Percentiles rank a stretch among this genome's conserved stretches.
phyloP scores from a whole-genome alignment of 163 green algal species.

The Coccomyxa subellipsoidea region DNA sequence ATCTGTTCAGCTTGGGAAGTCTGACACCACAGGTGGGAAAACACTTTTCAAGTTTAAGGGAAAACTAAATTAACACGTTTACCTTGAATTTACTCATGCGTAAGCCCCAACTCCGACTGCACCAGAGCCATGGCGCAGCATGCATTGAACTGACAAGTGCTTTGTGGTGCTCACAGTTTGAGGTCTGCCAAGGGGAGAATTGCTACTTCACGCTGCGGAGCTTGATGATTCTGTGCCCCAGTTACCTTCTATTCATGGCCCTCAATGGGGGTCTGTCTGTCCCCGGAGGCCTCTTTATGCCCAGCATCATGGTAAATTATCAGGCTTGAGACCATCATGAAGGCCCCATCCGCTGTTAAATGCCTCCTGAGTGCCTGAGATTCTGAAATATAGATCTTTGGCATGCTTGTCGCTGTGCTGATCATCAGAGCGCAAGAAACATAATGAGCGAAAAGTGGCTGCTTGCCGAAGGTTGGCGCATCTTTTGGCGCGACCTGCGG shows the following conservation, averaged over 20 bases:
- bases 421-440: not conserved
- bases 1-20: constrained; percentile 60
- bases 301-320: constrained; percentile 84
- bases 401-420: too few relatives aligned
- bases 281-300: constrained; percentile 88
- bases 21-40: constrained; percentile 8
- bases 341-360: too few relatives aligned
- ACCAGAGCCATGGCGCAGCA: too few relatives aligned
- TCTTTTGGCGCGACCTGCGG: constrained; percentile 61
- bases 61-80: too few relatives aligned
- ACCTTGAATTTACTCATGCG: too few relatives aligned
- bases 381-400: too few relatives aligned
- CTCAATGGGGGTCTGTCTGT: constrained; percentile 71
- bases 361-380: too few relatives aligned
- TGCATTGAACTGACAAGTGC: not conserved
- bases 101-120: too few relatives aligned
- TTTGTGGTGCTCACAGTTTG: not conserved
- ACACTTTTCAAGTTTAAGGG: too few relatives aligned
- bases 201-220: constrained; percentile 58
- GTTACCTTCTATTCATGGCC: constrained; percentile 81
- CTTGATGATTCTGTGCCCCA: constrained; percentile 53
- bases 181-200: constrained; percentile 14
- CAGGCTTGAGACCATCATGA: too few relatives aligned
- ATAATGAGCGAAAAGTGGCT: not conserved
- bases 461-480: constrained; percentile 46